These are phyloP conservation scores for Tieghemiomyces parasiticus DNA, from an alignment of 192 early-diverging fungal genomes.

Conservation along the genomic window DNA sequence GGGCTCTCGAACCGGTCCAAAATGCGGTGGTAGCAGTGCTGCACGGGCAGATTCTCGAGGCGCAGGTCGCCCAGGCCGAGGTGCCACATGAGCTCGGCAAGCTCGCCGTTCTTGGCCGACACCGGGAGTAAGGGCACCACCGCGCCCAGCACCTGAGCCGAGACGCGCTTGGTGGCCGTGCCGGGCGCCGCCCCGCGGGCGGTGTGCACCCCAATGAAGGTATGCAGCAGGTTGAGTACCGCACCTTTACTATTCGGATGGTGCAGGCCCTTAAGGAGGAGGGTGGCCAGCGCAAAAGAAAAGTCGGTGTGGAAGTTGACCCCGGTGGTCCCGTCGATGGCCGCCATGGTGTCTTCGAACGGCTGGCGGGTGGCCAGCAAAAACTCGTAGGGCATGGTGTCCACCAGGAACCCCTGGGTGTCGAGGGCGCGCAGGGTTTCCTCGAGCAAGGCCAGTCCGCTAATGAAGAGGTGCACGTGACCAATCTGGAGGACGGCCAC, in stretches of 20 bases:
- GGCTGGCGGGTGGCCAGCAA: not conserved
- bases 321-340: conserved; percentile 13
- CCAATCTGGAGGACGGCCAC: conserved; percentile 77
- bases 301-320: conserved; percentile 80
- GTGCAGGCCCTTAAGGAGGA: conserved; percentile 71
- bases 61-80: conserved; percentile 34
- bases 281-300: conserved; percentile 65
- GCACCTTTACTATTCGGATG: conserved; percentile 56
- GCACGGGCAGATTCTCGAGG: conserved; percentile 24
- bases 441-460: conserved; percentile 50
- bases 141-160: conserved; percentile 49
- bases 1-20: conserved; percentile 51
- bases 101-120: conserved; percentile 55
- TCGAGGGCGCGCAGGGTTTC: conserved; percentile 66
- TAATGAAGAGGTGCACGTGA: conserved; percentile 60
- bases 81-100: conserved; percentile 36
- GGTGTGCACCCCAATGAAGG: conserved; percentile 60
- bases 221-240: conserved; percentile 49
- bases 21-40: conserved; percentile 39
- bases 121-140: conserved; percentile 66
- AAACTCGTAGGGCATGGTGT: conserved; percentile 1
- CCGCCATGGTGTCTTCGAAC: not conserved
- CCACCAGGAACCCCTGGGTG: conserved; percentile 42
- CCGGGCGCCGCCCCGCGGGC: conserved; percentile 24
- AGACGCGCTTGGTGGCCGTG: conserved; percentile 15